Evolutionary conservation across 164 flowering plant genomes (phyloP).

Genomic region (Litsea cubeba): DNA sequence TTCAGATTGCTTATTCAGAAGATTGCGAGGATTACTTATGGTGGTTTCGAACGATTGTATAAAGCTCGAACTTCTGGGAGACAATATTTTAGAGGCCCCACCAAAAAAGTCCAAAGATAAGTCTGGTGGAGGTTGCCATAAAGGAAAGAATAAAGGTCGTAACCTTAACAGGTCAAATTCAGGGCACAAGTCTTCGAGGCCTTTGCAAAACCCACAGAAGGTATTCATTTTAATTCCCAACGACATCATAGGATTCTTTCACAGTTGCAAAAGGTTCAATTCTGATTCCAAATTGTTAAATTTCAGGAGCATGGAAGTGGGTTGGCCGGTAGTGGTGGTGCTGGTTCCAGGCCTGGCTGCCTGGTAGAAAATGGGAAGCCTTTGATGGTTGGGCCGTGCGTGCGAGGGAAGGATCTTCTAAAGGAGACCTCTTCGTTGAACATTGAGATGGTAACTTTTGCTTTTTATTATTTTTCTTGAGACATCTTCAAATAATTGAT

Average conservation of each 20-base stretch:
- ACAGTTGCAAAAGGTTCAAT: conserved; percentile 7
- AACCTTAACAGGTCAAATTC: conserved; percentile 38
- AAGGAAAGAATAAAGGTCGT: conserved; percentile 58
- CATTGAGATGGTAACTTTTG: conserved; percentile 32
- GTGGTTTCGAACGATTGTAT: conserved; percentile 70
- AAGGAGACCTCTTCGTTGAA: conserved; percentile 16
- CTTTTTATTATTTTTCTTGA: conserved; percentile 9
- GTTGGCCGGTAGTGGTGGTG: conserved; percentile 11
- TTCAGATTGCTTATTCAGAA: conserved; percentile 62
- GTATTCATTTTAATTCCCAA: conserved; percentile 20
- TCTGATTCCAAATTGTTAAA: conserved; percentile 12
- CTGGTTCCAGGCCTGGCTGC: neutral
- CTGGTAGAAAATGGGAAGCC: conserved; percentile 18
- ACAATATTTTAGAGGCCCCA: conserved; percentile 27
- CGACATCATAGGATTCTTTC: too few relatives aligned
- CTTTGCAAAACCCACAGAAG: conserved; percentile 33
- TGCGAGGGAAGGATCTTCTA: conserved; percentile 11
- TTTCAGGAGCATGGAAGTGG: conserved; percentile 42
- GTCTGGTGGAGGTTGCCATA: conserved; percentile 33
- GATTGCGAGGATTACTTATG: conserved; percentile 71
- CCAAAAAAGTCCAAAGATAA: conserved; percentile 43
- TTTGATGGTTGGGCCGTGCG: conserved; percentile 12
- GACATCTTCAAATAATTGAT: conserved; percentile 15
- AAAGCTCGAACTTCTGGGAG: conserved; percentile 70
- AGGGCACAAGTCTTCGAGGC: conserved; percentile 17